Evolutionary conservation across 768 basidiomycete species (phyloP), one percentile per base, ranked within the genome.

Genomic region (Rhodocollybia butyracea): DNA sequence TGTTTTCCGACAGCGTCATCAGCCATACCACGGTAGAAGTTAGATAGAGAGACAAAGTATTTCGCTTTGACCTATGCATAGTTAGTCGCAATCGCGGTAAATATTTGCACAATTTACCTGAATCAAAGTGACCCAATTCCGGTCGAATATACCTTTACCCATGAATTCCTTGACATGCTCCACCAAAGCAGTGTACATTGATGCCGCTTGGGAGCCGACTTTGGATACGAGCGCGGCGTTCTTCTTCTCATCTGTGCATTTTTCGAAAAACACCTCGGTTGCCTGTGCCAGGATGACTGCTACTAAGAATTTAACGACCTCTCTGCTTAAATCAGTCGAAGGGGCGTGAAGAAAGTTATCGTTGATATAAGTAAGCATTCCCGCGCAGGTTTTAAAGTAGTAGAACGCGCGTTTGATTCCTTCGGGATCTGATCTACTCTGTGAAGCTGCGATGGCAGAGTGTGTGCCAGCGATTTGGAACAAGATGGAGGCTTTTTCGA

Each of bases 331-430:
- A 72, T 98, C 97, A 1, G 92, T 97, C 21, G 91, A 94, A 0
- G 97, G 97, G 0, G 96, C 97, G 64, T 99, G 97, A 0, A 99
- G 76, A 70, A 99, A 99, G 80, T 99, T 98, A 71, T 99, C 97
- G 74, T 98, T 98, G 76, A 99, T 94, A 69, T 98, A 99, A 5
- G 87, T 93, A 65, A 98, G 84, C 93, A 99, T 97, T 19, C 97
- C 97, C 2, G 95, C 92, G 39, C 90, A 86, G 11, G 89, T 85
- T 17, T 89, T 78, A 63, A 93, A 91, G 72, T 93, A 95, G 72
- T 92, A 84, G 74, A 97, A 99, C 0, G 96, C 85, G 31, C 93
- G 84, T 71, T 97, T 98, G 63, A 93, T 70, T 19, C 95, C 94
- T 69, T 98, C 94, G 1, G 93, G 91, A 53, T 94, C 89, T 0